These are phyloP conservation scores for Diaporthe capsici DNA, from an alignment of 2,329 filamentous ascomycete genomes.

Conservation along the genomic window DNA sequence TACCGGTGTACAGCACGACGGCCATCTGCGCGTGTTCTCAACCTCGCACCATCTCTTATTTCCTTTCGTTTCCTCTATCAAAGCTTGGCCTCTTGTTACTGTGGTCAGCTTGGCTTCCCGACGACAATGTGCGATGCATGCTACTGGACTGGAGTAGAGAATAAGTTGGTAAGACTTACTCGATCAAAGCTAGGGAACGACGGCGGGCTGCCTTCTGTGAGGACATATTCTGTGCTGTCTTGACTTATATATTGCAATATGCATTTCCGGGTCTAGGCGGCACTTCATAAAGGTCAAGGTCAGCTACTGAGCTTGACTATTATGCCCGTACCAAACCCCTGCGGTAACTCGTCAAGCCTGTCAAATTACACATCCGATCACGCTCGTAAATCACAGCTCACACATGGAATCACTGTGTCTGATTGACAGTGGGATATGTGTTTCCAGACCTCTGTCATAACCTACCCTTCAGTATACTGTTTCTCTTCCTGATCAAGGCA, in stretches of 20 bases:
- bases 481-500: neutral
- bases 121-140: neutral
- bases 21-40: neutral
- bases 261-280: neutral
- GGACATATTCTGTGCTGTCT: neutral
- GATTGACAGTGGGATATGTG: no score
- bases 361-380: neutral
- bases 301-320: neutral
- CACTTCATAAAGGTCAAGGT: no score
- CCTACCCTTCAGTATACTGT: no score
- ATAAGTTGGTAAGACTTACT: neutral
- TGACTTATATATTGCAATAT: neutral
- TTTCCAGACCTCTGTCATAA: no score
- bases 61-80: neutral
- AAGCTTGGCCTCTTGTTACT: neutral
- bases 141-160: neutral
- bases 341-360: no score
- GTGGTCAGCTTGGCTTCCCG: neutral
- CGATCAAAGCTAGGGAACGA: neutral
- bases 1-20: neutral
- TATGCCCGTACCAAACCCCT: neutral
- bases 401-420: neutral
- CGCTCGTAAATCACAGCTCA: neutral
- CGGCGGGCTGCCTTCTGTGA: neutral
- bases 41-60: neutral